These are phyloP conservation scores for Monosporascus cannonballus DNA, from an alignment of 2,329 filamentous ascomycete species.

Conservation along the genomic window DNA sequence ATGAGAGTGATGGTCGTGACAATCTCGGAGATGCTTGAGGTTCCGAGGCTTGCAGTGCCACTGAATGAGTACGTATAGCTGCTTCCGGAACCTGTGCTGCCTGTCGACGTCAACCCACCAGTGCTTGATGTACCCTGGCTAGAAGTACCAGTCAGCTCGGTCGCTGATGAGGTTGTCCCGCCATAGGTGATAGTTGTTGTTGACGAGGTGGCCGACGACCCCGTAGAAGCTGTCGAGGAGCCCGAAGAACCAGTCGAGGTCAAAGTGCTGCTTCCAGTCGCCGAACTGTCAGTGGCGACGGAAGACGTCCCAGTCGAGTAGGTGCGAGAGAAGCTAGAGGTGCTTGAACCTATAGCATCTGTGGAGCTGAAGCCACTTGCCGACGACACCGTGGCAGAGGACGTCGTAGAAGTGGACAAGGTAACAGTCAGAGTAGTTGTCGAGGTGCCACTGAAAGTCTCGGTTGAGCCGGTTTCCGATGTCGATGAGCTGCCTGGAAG, in stretches of 20 bases:
- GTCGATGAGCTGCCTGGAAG: neutral
- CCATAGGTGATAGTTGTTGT: neutral
- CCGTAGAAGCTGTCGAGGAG: neutral
- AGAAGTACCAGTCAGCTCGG: neutral
- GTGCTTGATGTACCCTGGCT: neutral
- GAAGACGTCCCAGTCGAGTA: constrained; percentile 2
- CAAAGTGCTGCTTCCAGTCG: neutral
- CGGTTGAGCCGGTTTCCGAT: neutral
- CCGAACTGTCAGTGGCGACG: neutral
- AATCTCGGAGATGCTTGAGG: constrained; percentile 4
- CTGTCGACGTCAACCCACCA: neutral
- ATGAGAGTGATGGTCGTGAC: constrained; percentile 1
- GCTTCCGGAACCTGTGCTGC: neutral
- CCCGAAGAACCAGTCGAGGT: neutral
- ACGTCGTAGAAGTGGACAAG: neutral
- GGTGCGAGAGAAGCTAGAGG: constrained; percentile 12
- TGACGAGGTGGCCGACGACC: neutral
- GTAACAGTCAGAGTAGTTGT: neutral
- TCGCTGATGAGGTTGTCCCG: neutral
- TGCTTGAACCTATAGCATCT: neutral
- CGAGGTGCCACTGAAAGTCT: neutral
- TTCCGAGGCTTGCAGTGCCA: constrained; percentile 9
- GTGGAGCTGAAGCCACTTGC: constrained; percentile 6
- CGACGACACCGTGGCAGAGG: constrained; percentile 4
- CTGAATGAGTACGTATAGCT: constrained; percentile 1